Conservation (phyloP, 2,329 filamentous ascomycete genomes). For the Ceratocystis huliohia region DNA sequence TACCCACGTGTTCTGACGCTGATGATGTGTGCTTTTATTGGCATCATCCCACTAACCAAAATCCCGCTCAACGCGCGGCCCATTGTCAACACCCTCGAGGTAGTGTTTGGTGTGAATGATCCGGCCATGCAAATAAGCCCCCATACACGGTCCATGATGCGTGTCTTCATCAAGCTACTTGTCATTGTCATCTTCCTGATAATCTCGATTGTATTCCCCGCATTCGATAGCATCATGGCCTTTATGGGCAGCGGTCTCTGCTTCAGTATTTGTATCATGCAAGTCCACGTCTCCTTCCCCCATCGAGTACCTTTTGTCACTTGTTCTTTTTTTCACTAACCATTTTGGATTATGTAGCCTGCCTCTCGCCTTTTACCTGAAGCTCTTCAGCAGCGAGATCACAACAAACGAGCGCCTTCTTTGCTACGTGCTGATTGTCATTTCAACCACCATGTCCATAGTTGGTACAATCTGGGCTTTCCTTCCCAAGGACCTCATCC, state of each 20-base stretch:
- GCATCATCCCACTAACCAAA: conserved; percentile 89
- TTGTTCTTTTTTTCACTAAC: not conserved
- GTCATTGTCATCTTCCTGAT: conserved; percentile 60
- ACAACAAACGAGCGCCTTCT: conserved; percentile 47
- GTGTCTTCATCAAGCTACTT: conserved; percentile 46
- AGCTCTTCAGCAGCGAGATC: conserved; percentile 70
- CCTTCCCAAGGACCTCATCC: conserved; percentile 63
- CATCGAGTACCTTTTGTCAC: not conserved
- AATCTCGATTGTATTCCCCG: conserved; percentile 57
- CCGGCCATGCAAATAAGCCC: conserved; percentile 32
- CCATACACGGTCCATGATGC: conserved; percentile 28
- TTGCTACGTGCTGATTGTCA: conserved; percentile 55
- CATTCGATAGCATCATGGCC: conserved; percentile 82
- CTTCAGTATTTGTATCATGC: conserved; percentile 85
- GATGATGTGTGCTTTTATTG: conserved; percentile 72
- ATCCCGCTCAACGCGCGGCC: conserved; percentile 83
- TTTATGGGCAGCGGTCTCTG: conserved; percentile 82
- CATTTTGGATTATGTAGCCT: conserved; percentile 33
- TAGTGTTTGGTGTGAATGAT: conserved; percentile 57
- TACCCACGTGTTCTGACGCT: conserved; percentile 66
- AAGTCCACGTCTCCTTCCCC: conserved; percentile 24
- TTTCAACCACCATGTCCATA: conserved; percentile 57
- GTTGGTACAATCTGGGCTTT: conserved; percentile 81
- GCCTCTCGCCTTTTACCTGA: conserved; percentile 78
- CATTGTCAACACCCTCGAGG: conserved; percentile 73